Conservation (phyloP, 2,329 filamentous ascomycete species). For the Aspergillus texensis region DNA sequence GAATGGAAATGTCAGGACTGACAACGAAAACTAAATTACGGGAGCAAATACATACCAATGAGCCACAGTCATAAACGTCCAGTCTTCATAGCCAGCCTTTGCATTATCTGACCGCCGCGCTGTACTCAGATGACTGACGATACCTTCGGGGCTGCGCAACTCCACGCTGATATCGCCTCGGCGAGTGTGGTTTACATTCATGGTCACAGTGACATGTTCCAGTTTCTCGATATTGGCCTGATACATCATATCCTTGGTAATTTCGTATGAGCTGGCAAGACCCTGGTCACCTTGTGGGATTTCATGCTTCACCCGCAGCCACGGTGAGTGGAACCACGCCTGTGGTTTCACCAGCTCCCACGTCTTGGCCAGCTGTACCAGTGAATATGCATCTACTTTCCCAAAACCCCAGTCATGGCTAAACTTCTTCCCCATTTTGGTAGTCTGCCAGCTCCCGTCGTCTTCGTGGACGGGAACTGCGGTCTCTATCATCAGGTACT, state of each 20-base stretch:
- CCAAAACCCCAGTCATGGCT: slow-evolving; percentile 96
- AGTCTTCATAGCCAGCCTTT: slow-evolving; percentile 77
- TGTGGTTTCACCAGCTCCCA: slow-evolving; percentile 93
- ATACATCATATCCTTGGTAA: slow-evolving; percentile 79
- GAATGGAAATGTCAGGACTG: slow-evolving; percentile 28
- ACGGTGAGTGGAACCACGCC: slow-evolving; percentile 90
- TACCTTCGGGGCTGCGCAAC: slow-evolving; percentile 77
- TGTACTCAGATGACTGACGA: slow-evolving; percentile 82
- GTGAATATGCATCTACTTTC: slow-evolving; percentile 84
- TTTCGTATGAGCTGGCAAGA: slow-evolving; percentile 75
- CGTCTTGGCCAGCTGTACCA: slow-evolving; percentile 82
- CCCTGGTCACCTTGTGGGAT: slow-evolving; percentile 86
- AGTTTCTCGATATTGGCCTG: slow-evolving; percentile 80
- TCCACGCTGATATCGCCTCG: slow-evolving; percentile 93
- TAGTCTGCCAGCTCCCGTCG: slow-evolving; percentile 77
- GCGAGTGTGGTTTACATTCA: slow-evolving; percentile 88
- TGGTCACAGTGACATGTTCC: slow-evolving; percentile 95
- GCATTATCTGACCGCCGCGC: slow-evolving; percentile 70
- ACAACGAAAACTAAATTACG: background rate
- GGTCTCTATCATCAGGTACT: slow-evolving; percentile 84
- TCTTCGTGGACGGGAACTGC: slow-evolving; percentile 78
- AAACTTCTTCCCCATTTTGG: slow-evolving; percentile 78
- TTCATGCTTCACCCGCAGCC: slow-evolving; percentile 82
- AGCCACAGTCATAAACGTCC: slow-evolving; percentile 98
- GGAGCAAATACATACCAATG: slow-evolving; percentile 70